Base-by-base conservation (phyloP, 2,329 filamentous ascomycete species). In the Fusarium sp. region DNA sequence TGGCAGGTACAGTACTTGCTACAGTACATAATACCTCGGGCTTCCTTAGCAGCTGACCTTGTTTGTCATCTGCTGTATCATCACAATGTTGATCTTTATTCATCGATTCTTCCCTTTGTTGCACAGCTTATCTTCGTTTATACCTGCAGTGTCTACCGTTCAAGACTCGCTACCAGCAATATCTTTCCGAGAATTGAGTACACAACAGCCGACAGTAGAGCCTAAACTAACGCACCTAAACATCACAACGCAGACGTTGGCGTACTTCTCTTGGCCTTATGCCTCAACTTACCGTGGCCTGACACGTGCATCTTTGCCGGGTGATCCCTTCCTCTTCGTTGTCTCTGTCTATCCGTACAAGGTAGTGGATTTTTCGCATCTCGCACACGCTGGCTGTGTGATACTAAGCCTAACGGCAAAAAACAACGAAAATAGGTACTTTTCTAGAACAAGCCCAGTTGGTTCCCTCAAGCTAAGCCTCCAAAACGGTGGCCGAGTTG, bases 271-370 rank as follows among this genome's bases (percentile, higher is more conserved):
- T 54, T 37, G 59, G 48, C 22, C 53, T 54, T 56, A 60, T 64
- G 51, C 61, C 61, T 70, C 51, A 40, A 45, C 53, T 64, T 48
- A 64, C 60, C 68, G 67, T 75, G 64, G 75, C 68, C 72, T 78
- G 77, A 79, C 77, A 79, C 77, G 77, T 78, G 77, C 77, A 72
- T 75, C 75, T 49, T 57, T 59, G 60, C 44, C 29, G 49, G 60
- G 52, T 70, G 57, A 61, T 57, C 66, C 67, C 67, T 61, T n/a
- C 24, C 41, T 16, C 14, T 27, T 12, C 24, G 29, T 54, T 32
- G 41, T 42, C 20, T 6, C 20, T 44, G 4, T 24, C 4, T 24
- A 16, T 44, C 16, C 3, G 22, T 25, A 25, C 30, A 41, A 24
- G 25, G 25, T 27, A 27, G 62, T 51, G 45, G 56, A 30, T 47